Percentiles rank a stretch among this genome's conserved stretches.
phyloP scores from a whole-genome alignment of 768 basidiomycete species.

The Boletus coccyginus region DNA sequence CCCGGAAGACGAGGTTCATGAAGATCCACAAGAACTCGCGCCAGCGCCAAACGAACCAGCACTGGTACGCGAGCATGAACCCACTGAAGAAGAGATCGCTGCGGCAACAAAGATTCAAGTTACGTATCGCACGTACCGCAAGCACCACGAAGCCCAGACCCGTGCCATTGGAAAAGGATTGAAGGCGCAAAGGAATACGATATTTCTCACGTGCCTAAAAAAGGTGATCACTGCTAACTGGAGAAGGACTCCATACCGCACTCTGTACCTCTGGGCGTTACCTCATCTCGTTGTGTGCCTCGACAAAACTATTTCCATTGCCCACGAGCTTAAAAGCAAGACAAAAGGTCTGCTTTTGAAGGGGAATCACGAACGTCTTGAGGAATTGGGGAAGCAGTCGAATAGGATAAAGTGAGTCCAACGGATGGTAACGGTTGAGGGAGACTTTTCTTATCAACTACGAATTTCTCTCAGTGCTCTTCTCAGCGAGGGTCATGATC shows the following conservation, averaged over 20 bases:
- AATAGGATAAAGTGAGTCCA: too few relatives aligned
- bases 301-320: conserved; percentile 29
- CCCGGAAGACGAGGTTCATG: conserved; percentile 7
- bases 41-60: too few relatives aligned
- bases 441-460: too few relatives aligned
- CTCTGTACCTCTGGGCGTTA: conserved; percentile 18
- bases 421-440: too few relatives aligned
- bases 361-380: too few relatives aligned
- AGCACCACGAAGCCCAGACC: neutral
- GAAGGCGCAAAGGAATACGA: conserved; percentile 18
- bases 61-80: too few relatives aligned
- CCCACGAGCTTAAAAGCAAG: conserved; percentile 27
- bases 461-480: too few relatives aligned
- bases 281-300: conserved; percentile 39
- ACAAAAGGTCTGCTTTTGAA: too few relatives aligned
- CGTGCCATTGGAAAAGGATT: conserved; percentile 14
- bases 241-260: conserved; percentile 32
- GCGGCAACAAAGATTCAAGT: conserved; percentile 11
- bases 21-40: conserved; percentile 9
- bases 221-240: conserved; percentile 28
- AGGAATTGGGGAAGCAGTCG: too few relatives aligned
- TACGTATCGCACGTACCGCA: too few relatives aligned
- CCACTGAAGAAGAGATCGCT: conserved; percentile 20
- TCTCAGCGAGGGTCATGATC: too few relatives aligned
- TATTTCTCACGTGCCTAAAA: conserved; percentile 31